Evolutionary conservation across 176 grass and related monocot genomes (phyloP), one percentile per base, ranked within the genome.

Genomic region (Tillandsia leiboldiana): DNA sequence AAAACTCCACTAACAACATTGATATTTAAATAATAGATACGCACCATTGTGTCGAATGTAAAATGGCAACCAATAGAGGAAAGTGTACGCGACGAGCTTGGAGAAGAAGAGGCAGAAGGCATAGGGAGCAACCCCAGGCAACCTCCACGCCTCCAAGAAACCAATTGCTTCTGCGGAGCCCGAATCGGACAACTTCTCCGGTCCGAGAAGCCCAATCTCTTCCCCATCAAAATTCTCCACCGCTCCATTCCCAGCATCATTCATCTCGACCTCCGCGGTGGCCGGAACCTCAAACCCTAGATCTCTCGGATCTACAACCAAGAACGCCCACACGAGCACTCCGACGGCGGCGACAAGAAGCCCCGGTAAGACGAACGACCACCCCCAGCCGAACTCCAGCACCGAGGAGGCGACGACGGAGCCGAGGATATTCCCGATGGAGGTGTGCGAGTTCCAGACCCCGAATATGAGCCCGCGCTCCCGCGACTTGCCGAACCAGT

Each of bases 41-140:
- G 10, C 81, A 96, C 93, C 83, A 65, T 84, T 92, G 17, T 97
- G 78, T n/a, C 82, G 65, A 69, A 97, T 97, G 63, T 97, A 97
- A 78, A 97, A 92, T 8, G 93, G 89, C 71, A 97, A 80, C 89
- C 89, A 97, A 71, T 92, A 97, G 26, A 97, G 84, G 78, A 97
- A 92, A 7, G 93, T 97, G 70, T 90, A 92, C 17, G 89, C 93
- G 26, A 97, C 93, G 65, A 97, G 84, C 79, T 97, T 97, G 61
- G 93, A 92, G 74, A 97, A 97, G 84, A 97, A 97, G 66, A 97
- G 89, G 82, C 93, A 97, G 69, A 88, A 92, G 3, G 93, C 86
- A 85, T 83, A 97, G 0, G 81, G 75, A 0, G 76, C 84, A 11
- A 97, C 94, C 0, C 79, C 79, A 0, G 94, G 94, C 65, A 92